These are phyloP conservation scores for Fraxinus latifolia DNA, from an alignment of 305 asterid species.

Conservation along the genomic window DNA sequence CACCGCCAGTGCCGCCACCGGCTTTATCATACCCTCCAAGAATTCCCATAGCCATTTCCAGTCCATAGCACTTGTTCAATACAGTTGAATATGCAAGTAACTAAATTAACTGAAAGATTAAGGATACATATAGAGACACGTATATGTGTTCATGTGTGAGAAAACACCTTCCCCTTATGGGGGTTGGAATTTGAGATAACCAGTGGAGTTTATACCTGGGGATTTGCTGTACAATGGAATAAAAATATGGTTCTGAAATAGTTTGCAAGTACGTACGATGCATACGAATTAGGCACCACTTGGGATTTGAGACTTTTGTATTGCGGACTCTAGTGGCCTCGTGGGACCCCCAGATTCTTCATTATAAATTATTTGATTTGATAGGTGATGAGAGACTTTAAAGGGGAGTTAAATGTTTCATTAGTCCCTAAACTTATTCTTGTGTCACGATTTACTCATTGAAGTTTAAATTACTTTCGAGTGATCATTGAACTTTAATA, in stretches of 20 bases:
- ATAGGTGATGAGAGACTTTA: too few relatives aligned
- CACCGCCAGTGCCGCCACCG: constrained; percentile 67
- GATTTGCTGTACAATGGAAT: background rate
- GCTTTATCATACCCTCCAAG: constrained; percentile 78
- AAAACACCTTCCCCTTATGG: constrained; percentile 43
- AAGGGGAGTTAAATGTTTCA: too few relatives aligned
- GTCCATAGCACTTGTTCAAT: constrained; percentile 34
- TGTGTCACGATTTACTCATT: too few relatives aligned
- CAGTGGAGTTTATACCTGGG: constrained; percentile 35
- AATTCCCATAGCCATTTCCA: constrained; percentile 64
- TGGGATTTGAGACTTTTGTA: background rate
- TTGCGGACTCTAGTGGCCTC: background rate
- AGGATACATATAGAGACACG: background rate
- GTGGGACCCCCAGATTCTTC: background rate
- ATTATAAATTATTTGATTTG: background rate
- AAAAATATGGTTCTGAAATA: background rate
- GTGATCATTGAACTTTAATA: too few relatives aligned
- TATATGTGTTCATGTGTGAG: constrained; percentile 3
- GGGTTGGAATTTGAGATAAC: constrained; percentile 8
- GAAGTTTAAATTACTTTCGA: too few relatives aligned
- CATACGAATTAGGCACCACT: constrained; percentile 30
- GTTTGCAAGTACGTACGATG: constrained; percentile 31
- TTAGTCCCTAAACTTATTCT: too few relatives aligned
- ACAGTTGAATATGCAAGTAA: background rate
- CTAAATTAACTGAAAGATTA: background rate